Evolutionary conservation across 306 rosid species (phyloP).

Genomic region (Rosa rugosa): DNA sequence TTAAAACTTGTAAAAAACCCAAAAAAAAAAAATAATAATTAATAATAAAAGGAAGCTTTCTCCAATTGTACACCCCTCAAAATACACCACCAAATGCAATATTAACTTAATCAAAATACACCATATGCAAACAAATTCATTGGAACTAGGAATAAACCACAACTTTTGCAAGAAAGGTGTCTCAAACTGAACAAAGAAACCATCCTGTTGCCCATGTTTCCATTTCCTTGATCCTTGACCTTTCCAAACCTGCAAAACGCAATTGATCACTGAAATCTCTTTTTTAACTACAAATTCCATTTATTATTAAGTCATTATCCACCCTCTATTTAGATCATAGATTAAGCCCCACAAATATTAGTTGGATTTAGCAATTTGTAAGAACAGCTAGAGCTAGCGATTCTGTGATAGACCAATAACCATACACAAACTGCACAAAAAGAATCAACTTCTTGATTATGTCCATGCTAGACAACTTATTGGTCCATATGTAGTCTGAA

Average conservation of each 20-base stretch:
- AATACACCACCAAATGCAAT: too few species aligned
- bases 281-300: not conserved
- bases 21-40: too few species aligned
- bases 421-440: not conserved
- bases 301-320: conserved; percentile 9
- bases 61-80: too few species aligned
- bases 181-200: conserved; percentile 92
- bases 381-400: not conserved
- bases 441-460: not conserved
- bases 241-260: conserved; percentile 83
- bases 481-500: not conserved
- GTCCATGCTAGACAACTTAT: not conserved
- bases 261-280: conserved; percentile 17
- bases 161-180: conserved; percentile 67
- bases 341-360: not conserved
- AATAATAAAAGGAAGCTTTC: too few species aligned
- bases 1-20: too few species aligned
- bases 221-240: conserved; percentile 97
- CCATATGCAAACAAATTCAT: too few species aligned
- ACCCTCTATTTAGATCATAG: not conserved
- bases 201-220: conserved; percentile 90
- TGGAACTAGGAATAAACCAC: conserved; percentile 85
- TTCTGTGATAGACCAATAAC: conserved; percentile 1
- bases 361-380: conserved; percentile 9
- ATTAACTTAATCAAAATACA: too few species aligned